phyloP scores from a whole-genome alignment of 2,329 filamentous ascomycete genomes.

The Neofusicoccum laricinum region DNA sequence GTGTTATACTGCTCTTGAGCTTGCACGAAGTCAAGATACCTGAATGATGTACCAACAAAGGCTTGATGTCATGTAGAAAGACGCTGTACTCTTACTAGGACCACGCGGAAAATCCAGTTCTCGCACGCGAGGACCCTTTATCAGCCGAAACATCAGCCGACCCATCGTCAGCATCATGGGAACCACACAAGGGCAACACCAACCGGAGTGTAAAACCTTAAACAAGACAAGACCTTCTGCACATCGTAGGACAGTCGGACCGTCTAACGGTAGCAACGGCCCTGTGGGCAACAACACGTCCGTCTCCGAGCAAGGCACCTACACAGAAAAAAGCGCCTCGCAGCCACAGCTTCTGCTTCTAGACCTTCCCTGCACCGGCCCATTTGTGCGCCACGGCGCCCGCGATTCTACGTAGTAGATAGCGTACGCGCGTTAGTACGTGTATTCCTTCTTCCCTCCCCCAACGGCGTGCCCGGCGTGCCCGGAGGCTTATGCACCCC shows the following conservation, averaged over 20 bases:
- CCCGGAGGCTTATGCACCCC: constrained; percentile 1
- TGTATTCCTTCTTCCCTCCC: not conserved
- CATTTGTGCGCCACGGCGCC: not conserved
- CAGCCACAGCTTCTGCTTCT: not conserved
- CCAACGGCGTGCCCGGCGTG: not conserved
- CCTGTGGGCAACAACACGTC: not conserved
- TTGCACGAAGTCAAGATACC: not conserved
- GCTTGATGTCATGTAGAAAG: too few relatives aligned
- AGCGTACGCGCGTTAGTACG: not conserved
- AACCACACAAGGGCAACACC: not conserved
- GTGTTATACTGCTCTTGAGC: not conserved
- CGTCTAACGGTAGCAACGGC: not conserved
- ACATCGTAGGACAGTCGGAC: not conserved
- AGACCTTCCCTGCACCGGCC: not conserved
- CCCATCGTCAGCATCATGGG: not conserved
- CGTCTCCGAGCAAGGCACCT: not conserved
- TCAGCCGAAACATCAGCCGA: not conserved
- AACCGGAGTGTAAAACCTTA: not conserved
- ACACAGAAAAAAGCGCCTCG: not conserved
- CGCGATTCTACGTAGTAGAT: not conserved
- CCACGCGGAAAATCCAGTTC: too few relatives aligned
- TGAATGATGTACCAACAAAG: not conserved
- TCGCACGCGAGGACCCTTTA: not conserved
- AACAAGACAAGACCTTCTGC: not conserved
- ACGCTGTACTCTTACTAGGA: too few relatives aligned